phyloP scores from a whole-genome alignment of 202 grass and related monocot species.

The Schoenoplectus tabernaemontani region DNA sequence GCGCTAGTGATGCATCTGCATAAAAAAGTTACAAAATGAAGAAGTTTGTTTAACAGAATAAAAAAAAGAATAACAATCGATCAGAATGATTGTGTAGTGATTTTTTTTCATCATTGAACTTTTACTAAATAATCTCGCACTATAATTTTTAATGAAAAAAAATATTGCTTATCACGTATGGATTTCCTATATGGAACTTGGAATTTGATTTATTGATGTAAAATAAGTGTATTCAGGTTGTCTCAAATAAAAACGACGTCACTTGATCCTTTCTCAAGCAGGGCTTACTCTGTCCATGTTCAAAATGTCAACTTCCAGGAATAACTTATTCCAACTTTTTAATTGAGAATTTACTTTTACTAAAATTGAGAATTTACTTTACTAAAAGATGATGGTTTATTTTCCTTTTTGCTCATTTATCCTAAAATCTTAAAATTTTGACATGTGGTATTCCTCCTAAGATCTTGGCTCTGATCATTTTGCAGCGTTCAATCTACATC shows the following conservation, averaged over 20 bases:
- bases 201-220: neutral
- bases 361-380: neutral
- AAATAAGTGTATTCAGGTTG: neutral
- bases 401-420: neutral
- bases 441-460: neutral
- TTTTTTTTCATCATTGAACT: neutral
- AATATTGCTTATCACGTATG: neutral
- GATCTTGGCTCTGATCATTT: neutral
- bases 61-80: neutral
- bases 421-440: neutral
- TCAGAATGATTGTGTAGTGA: neutral
- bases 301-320: neutral
- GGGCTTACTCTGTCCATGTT: neutral
- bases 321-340: neutral
- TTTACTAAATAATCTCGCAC: neutral
- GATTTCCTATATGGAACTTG: neutral
- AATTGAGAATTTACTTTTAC: too few species aligned
- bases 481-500: constrained; percentile 77
- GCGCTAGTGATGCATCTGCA: neutral
- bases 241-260: neutral
- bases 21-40: neutral
- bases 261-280: neutral
- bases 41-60: neutral
- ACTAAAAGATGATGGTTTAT: neutral
- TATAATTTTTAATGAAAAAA: neutral